These are phyloP conservation scores for Endocladia muricata DNA, from an alignment of 31 red algal species.

Conservation along the genomic window DNA sequence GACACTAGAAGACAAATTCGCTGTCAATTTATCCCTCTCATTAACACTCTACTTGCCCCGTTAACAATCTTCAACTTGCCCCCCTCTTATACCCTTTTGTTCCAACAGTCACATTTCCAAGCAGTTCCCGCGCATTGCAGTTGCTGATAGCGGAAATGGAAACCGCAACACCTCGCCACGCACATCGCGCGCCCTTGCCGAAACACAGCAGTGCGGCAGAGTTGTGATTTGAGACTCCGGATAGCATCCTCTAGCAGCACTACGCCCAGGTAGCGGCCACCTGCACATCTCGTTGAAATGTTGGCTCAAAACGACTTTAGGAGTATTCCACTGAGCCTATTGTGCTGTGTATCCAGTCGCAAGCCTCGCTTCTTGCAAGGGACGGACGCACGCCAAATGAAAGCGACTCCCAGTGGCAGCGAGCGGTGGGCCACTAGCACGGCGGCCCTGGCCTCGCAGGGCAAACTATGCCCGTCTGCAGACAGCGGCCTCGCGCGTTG, in stretches of 20 bases:
- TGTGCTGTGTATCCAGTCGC: no score
- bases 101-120: no score
- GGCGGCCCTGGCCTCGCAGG: background rate
- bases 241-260: background rate
- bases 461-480: background rate
- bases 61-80: no score
- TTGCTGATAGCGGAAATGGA: background rate
- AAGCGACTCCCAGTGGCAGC: no score
- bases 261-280: background rate
- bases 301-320: background rate
- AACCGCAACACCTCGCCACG: background rate
- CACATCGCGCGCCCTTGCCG: background rate
- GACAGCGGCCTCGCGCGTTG: background rate
- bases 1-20: no score
- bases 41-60: no score
- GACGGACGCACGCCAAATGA: background rate
- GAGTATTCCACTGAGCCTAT: no score
- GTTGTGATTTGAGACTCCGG: background rate
- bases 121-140: background rate
- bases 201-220: background rate
- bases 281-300: background rate
- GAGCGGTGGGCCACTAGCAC: background rate
- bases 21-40: no score
- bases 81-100: no score
- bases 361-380: background rate